Base-by-base conservation (phyloP, 371 early-diverging fungal species). In the Rhizopus sp. region DNA sequence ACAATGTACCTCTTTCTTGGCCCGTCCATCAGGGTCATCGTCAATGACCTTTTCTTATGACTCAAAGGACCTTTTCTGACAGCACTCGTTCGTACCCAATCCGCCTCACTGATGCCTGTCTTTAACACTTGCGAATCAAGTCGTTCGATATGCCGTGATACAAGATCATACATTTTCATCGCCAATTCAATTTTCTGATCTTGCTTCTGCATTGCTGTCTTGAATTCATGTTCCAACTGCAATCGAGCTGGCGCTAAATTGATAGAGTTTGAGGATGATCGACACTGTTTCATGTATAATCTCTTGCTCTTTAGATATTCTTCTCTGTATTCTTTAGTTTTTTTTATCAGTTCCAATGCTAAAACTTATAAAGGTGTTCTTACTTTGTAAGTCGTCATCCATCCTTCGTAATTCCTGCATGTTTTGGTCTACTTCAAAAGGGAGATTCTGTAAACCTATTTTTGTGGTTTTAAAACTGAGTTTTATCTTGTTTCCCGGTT, bases 361-460 rank as follows among this genome's bases (percentile, higher is more conserved):
- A n/a, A 2, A 50, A 3, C 3, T 31, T 30, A 13, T 7, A 23
- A 35, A n/a, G n/a, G 33, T 34, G 1, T 12, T 1, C 33, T 55
- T 71, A 71, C 71, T 54, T 56, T 71, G 68, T 30, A 67, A 60
- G 41, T 71, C 72, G 31, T 71, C 72, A 55, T 71, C 72, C 67
- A 71, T 67, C 5, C 62, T 60, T n/a, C 72, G 59, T 31, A 71
- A 55, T 39, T 71, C 72, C 45, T 67, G 64, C 72, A 71, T 71
- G 57, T 71, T 67, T 60, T 71, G 72, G 57, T 71, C 67, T 41
- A 71, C 59, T 54, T 71, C 72, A 33, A 68, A 71, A 29, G 72
- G 72, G 31, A 71, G 53, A 57, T 71, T 71, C 47, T 67, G 64
- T 47, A 71, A 50, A 57, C 66, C 72, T 71, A 60, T 29, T 13